Conservation (phyloP, 176 grass and related monocot genomes). For the Zoysia japonica region DNA sequence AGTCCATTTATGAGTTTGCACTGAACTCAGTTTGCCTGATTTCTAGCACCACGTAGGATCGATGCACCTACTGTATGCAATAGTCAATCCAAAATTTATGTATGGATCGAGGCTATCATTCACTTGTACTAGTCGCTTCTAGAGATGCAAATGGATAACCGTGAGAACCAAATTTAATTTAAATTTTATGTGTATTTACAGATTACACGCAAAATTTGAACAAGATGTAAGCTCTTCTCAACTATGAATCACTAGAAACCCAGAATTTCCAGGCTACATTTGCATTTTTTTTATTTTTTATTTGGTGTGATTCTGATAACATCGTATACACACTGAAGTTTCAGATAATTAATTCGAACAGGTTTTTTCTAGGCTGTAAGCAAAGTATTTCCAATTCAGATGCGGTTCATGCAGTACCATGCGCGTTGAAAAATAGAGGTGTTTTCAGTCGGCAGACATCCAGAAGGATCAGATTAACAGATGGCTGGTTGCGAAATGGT, state of each 20-base stretch:
- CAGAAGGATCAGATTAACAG: neutral
- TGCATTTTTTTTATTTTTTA: neutral
- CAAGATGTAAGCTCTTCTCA: neutral
- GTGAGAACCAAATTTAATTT: too few relatives aligned
- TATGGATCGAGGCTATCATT: constrained; percentile 48
- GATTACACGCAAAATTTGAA: too few relatives aligned
- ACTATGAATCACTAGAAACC: neutral
- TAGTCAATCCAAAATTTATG: constrained; percentile 34
- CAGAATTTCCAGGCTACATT: neutral
- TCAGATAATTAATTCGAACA: neutral
- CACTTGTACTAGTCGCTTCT: constrained; percentile 2
- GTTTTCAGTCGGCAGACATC: neutral
- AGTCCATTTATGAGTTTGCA: constrained; percentile 30
- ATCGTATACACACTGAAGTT: neutral
- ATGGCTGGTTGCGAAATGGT: neutral
- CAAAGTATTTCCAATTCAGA: neutral
- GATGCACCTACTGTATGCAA: constrained; percentile 20
- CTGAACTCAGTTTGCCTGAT: constrained; percentile 34
- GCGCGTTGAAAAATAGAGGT: neutral
- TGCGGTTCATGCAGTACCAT: neutral
- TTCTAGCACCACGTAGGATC: constrained; percentile 16
- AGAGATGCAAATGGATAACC: too few relatives aligned
- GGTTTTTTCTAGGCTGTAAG: neutral
- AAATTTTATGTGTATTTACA: too few relatives aligned
- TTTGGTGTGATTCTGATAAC: neutral